Base-by-base conservation (phyloP, 495 filamentous ascomycete genomes). In the Pseudomonodictys pantanalensis region DNA sequence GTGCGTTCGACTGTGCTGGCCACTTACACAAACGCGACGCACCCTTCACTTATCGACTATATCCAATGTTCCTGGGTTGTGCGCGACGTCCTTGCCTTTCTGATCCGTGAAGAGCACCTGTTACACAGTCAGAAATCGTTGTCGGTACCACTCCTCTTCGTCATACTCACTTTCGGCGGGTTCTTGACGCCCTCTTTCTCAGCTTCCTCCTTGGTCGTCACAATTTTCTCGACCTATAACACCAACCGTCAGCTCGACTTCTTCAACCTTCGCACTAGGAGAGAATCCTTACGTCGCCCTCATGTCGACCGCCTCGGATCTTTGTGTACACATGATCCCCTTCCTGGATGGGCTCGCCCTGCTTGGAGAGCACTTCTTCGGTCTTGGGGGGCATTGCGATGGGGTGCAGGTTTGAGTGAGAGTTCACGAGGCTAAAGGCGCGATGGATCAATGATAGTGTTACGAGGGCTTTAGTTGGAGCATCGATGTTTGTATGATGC, bases 171-270 rank as follows among this genome's bases (percentile, higher is more conserved):
- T 67, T 77, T 78, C 0, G 75, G 74, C 8, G 75, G 73, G 41
- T 77, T 69, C 56, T 77, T 77, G 4, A 76, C 76, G 1, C 69
- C 68, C 28, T 68, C 72, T 38, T 64, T 47, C 43, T 68, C 55
- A 1, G 76, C 73, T 50, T 76, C 72, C 32, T 73, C 60, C 20
- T 69, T 35, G 0, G 65, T 68, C 3, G 56, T 64, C 1, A 75
- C 72, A 2, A 78, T 59, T 33, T 73, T 68, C 12, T 78, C 70
- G 25, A 76, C 74, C 28, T 69, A 35, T 45, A 18, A 8, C 7
- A 23, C 9, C 7, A 23, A 7, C 17, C 8, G 17, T 47, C 2
- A 6, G 12, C 38, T 41, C 38, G 32, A 7, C 7, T 15, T 8
- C 8, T 8, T 35, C 15, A 15, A 7, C 7, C 8, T 35, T 35